Base-by-base conservation (phyloP, 257 asterid species). In the Marsdenia floribunda region DNA sequence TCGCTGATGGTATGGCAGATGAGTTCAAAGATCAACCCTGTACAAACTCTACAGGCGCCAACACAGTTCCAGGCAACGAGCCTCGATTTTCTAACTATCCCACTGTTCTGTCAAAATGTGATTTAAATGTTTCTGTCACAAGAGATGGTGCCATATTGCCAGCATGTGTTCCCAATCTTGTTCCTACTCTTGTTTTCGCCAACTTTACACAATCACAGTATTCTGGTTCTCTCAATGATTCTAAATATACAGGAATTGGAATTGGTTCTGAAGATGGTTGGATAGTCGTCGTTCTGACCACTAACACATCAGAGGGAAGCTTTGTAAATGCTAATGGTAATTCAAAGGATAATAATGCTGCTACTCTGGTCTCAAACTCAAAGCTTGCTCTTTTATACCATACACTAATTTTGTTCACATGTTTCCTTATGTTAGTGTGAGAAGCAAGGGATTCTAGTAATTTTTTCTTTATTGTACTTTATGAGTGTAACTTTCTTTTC, bases 81-180 rank as follows among this genome's bases (percentile, higher is more conserved):
- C 88, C 96, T 33, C 96, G 80, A 82, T 83, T 83, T 44, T 42
- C 88, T 8, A 60, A 78, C 91, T 94, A 79, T 68, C 98, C 95
- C 12, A 73, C 71, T 18, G 80, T 89, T 61, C 90, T 91, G 12
- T 7, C 84, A 7, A 86, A 86, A 68, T 93, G 98, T 82, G 82
- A 88, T 47, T 71, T 93, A 76, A 91, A 93, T 13, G 91, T 85
- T 78, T 87, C 97, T 68, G 86, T 90, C 67, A 93, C 93, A 24
- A 79, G 98, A 73, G 98, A 93, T 24, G 98, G 97, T 14, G 87
- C 82, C 42, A 83, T 93, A 69, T 11, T 93, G 86, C 97, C 97
- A 33, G 93, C 94, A 6, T 93, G 97, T 78, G 90, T 91, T 61
- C 98, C 97, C 70, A 80, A 80, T 65, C 96, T 93, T 19, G 86